Conservation (phyloP, 129 eudicot species). For the Escallonia rubra region DNA sequence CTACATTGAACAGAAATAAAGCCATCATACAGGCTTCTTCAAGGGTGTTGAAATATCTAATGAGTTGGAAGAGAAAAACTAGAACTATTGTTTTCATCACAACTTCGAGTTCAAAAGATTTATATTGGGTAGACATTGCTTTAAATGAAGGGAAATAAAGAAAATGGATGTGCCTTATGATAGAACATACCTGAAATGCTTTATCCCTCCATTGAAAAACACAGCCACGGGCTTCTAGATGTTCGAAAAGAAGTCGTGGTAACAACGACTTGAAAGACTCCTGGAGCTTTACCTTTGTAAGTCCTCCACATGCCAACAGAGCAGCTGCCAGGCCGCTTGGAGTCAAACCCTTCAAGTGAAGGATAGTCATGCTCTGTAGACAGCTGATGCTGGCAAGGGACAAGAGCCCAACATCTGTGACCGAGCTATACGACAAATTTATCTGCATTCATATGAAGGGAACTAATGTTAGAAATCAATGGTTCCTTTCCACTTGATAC, state of each 20-base stretch:
- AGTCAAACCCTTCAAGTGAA: constrained; percentile 70
- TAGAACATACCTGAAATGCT: constrained; percentile 45
- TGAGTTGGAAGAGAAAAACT: too few relatives aligned
- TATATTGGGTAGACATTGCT: too few relatives aligned
- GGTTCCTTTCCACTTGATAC: background rate
- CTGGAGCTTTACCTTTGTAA: constrained; percentile 91
- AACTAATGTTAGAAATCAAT: constrained; percentile 8
- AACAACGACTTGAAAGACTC: constrained; percentile 54
- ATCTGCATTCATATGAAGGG: constrained; percentile 37
- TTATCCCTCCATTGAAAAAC: constrained; percentile 81
- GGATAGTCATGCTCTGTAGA: constrained; percentile 73
- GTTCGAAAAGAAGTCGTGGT: constrained; percentile 54
- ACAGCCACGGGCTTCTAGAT: constrained; percentile 93
- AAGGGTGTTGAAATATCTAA: too few relatives aligned
- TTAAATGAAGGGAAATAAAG: too few relatives aligned
- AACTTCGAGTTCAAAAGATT: too few relatives aligned
- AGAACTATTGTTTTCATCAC: too few relatives aligned
- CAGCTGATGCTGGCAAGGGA: constrained; percentile 80
- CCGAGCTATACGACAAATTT: constrained; percentile 78
- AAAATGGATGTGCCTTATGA: too few relatives aligned
- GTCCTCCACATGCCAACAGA: constrained; percentile 78
- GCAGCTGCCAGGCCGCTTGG: constrained; percentile 69
- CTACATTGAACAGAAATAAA: too few relatives aligned
- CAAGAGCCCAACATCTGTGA: constrained; percentile 82
- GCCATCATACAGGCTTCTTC: too few relatives aligned